Evolutionary conservation across 345 rosid species (phyloP).

Genomic region (Moricandia arvensis): DNA sequence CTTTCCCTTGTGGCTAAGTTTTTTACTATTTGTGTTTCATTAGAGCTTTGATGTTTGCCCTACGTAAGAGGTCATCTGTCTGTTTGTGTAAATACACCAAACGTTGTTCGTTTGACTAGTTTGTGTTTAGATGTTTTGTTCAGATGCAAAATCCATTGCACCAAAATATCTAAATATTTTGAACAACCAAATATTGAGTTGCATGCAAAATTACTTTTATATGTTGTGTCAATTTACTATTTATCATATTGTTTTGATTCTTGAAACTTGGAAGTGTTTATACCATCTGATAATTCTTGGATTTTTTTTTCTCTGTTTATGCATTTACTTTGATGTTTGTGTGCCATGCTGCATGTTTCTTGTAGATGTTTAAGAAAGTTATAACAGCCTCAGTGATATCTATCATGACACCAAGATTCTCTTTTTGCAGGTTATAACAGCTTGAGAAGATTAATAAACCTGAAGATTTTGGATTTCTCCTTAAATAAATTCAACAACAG

Average conservation of each 20-base stretch:
- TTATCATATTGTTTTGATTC: background rate
- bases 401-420: too few species aligned
- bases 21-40: background rate
- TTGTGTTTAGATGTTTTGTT: background rate
- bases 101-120: background rate
- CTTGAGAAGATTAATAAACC: too few species aligned
- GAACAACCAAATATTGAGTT: background rate
- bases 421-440: background rate
- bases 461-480: too few species aligned
- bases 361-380: background rate
- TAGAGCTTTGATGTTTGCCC: background rate
- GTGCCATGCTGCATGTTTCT: background rate
- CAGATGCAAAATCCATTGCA: background rate
- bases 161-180: background rate
- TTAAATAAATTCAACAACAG: too few species aligned
- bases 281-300: background rate
- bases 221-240: background rate
- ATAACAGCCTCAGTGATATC: background rate
- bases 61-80: background rate
- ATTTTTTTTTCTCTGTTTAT: background rate
- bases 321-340: background rate
- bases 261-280: background rate
- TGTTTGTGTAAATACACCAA: background rate
- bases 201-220: background rate
- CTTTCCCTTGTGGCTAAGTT: background rate